phyloP scores from a whole-genome alignment of 257 asterid species.

The Solanum pennellii region DNA sequence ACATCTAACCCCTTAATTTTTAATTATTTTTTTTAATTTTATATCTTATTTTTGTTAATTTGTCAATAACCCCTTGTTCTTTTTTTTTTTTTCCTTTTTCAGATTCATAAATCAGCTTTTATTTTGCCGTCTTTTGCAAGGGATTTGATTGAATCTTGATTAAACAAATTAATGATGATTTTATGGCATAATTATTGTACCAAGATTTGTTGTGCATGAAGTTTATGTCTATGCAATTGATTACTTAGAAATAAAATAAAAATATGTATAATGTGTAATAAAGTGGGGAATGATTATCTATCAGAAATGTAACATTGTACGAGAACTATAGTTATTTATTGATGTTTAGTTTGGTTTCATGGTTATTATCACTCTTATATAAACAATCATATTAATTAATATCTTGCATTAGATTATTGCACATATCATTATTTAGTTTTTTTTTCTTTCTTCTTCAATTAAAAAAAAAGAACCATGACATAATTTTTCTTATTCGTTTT shows the following conservation, averaged over 20 bases:
- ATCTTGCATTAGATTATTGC: background rate
- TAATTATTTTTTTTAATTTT: no score
- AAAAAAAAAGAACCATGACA: background rate
- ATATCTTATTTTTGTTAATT: background rate
- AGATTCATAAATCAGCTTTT: constrained; percentile 3
- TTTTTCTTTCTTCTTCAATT: background rate
- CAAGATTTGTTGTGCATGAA: background rate
- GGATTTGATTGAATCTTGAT: background rate
- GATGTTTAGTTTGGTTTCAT: background rate
- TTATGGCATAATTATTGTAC: background rate
- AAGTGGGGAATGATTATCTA: background rate
- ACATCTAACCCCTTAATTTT: background rate
- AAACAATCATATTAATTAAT: background rate
- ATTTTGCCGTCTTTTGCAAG: background rate
- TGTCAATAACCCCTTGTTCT: background rate
- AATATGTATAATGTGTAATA: background rate
- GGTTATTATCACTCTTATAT: background rate
- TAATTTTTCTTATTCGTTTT: background rate
- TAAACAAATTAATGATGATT: background rate
- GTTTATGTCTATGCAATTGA: background rate
- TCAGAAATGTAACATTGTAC: background rate
- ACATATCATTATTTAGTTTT: background rate
- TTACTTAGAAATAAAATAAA: background rate
- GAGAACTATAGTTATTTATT: background rate
- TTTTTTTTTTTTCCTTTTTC: background rate